phyloP scores from a whole-genome alignment of 805 yeast genomes.

The Zygotorulaspora sp. region DNA sequence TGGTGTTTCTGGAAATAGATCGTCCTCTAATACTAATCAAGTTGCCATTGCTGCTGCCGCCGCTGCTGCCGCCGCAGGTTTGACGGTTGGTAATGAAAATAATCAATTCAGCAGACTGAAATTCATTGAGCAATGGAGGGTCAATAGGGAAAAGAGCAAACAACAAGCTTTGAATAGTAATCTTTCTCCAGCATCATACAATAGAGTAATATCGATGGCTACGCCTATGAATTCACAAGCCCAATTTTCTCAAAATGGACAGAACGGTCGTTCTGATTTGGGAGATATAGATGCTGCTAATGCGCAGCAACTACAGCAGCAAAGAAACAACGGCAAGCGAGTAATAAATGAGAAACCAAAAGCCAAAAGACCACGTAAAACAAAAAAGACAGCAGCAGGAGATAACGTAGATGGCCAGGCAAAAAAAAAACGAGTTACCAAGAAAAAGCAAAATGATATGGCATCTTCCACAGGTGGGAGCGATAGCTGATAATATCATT shows the following conservation, averaged over 20 bases:
- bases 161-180: constrained; percentile 38
- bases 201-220: constrained; percentile 34
- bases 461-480: constrained; percentile 8
- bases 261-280: constrained; percentile 6
- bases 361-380: constrained; percentile 31
- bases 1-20: constrained; percentile 15
- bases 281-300: constrained; percentile 3
- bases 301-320: constrained; percentile 6
- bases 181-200: constrained; percentile 28
- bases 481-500: constrained; percentile 1
- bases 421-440: constrained; percentile 29
- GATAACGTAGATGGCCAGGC: constrained; percentile 23
- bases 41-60: constrained; percentile 36
- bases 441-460: constrained; percentile 22
- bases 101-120: constrained; percentile 80
- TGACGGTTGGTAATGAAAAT: constrained; percentile 32
- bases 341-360: constrained; percentile 24
- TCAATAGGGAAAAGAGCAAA: constrained; percentile 54
- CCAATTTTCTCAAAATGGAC: constrained; percentile 25
- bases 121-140: constrained; percentile 81
- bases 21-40: constrained; percentile 34
- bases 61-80: constrained; percentile 40
- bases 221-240: constrained; percentile 30
- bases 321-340: constrained; percentile 9
- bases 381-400: constrained; percentile 25